Base-by-base conservation (phyloP, 2,329 filamentous ascomycete genomes). In the Trematosphaeria pertusa region DNA sequence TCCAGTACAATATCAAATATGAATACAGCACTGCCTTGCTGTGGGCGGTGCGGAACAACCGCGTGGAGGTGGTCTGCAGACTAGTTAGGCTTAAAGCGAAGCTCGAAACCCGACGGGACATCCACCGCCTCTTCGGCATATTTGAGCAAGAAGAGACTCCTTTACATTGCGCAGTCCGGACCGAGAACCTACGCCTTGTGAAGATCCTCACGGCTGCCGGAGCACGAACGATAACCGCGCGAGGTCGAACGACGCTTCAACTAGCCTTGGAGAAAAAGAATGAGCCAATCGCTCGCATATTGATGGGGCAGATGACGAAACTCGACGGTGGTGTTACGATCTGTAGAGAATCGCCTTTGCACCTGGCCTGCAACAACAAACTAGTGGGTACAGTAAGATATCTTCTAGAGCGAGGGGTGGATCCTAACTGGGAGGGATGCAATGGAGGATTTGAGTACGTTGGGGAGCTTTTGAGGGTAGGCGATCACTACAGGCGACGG, bases 341-440 rank as follows among this genome's bases (percentile, higher is more conserved):
- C 4, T 8, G 8, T 4, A 20, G 19, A 11, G 24, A 26, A 20
- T 22, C 35, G 8, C 19, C 19, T 11, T n/a, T 37, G 7, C 19
- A 37, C 12, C 4, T 37, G n/a, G 35, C 35, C 10, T 22, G 19
- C 19, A 20, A 37, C 3, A 26, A 12, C 10, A 26, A 15, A 14
- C 18, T 37, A 4, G 8, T 37, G 4, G 19, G 17, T n/a, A 22
- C n/a, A 14, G 21, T 36, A 14, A 4, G 22, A 11, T 17, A 37
- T 21, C 24, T 44, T 32, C 14, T 44, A 6, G 20, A 37, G 33
- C 18, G n/a, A 7, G 41, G 41, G 10, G 32, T 33, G 21, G 20
- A 35, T 34, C 26, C 31, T 18, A 43, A 43, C 14, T 43, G n/a
- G n/a, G n/a, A n/a, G n/a, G n/a, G n/a, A n/a, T n/a, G n/a, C n/a